A percentile compares a stretch with the other conserved stretches of the same genome.
phyloP scores from a whole-genome alignment of 78 protist species.

The Emiliania huxleyi region DNA sequence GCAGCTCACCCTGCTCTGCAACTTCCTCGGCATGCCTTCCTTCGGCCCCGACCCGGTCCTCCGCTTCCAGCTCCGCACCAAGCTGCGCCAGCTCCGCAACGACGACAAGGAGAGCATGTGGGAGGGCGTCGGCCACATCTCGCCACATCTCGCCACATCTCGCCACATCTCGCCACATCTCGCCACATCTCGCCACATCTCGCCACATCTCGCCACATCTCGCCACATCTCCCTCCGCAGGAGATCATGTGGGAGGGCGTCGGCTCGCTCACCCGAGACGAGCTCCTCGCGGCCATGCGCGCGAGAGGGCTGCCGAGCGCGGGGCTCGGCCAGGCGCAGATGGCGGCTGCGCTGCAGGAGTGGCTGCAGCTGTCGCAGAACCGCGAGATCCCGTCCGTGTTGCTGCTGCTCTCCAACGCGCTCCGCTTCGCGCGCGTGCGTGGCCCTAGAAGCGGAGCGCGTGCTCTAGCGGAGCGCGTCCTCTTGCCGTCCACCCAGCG shows the following conservation, averaged over 20 bases:
- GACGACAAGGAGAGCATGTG: conserved; percentile 11
- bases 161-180: no score
- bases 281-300: conserved; percentile 25
- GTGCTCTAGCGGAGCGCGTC: no score
- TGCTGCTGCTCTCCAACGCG: neutral
- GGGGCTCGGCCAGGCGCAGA: neutral
- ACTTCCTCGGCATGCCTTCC: neutral
- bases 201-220: no score
- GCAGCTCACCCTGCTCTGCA: neutral
- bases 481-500: no score
- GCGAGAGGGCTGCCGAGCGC: neutral
- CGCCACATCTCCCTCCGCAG: no score
- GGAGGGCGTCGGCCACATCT: no score
- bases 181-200: no score
- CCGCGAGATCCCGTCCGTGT: neutral
- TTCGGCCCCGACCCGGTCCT: neutral
- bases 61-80: neutral
- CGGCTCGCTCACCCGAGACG: conserved; percentile 8
- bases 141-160: no score
- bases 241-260: conserved; percentile 34
- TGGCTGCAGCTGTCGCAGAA: neutral
- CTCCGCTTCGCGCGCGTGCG: conserved; percentile 14
- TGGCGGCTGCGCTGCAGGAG: neutral
- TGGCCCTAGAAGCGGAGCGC: no score
- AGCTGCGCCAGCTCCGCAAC: conserved; percentile 1